Percentiles rank a stretch among this genome's conserved stretches.
These are phyloP conservation scores for Yarrowia divulgata DNA, from an alignment of 805 yeast genomes.

Conservation along the genomic window DNA sequence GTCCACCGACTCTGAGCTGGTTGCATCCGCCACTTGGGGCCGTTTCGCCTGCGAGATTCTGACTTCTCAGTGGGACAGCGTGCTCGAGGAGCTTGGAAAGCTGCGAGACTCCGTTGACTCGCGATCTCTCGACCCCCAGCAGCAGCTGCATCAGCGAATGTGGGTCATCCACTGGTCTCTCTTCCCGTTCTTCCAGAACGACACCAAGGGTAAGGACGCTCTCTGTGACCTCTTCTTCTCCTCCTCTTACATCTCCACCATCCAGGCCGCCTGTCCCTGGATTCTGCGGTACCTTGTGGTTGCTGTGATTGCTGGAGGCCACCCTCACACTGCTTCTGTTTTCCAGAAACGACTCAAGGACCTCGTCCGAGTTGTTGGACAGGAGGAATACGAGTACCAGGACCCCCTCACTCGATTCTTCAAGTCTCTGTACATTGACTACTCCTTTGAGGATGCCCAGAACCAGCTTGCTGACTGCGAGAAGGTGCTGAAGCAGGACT, in stretches of 20 bases:
- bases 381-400: conserved; percentile 68
- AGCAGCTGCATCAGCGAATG: conserved; percentile 67
- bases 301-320: conserved; percentile 56
- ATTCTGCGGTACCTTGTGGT: conserved; percentile 68
- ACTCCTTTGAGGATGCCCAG: conserved; percentile 63
- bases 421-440: conserved; percentile 62
- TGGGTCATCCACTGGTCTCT: conserved; percentile 76
- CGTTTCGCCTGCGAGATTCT: conserved; percentile 67
- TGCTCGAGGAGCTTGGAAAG: conserved; percentile 60
- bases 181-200: conserved; percentile 63
- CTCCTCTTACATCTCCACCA: conserved; percentile 67
- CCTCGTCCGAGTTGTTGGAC: conserved; percentile 62
- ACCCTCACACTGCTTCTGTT: conserved; percentile 48
- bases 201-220: conserved; percentile 59
- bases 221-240: conserved; percentile 65
- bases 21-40: conserved; percentile 71
- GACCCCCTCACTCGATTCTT: conserved; percentile 70
- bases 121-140: conserved; percentile 61
- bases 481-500: conserved; percentile 60
- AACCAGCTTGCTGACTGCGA: conserved; percentile 58
- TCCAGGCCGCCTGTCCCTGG: conserved; percentile 79
- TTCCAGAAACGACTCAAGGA: conserved; percentile 66
- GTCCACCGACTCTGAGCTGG: conserved; percentile 59
- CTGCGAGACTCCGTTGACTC: conserved; percentile 67
- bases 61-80: conserved; percentile 60